A percentile compares a stretch with the other conserved stretches of the same genome.
Conservation (phyloP, 2,329 filamentous ascomycete species). For the Achaetomium macrosporum region DNA sequence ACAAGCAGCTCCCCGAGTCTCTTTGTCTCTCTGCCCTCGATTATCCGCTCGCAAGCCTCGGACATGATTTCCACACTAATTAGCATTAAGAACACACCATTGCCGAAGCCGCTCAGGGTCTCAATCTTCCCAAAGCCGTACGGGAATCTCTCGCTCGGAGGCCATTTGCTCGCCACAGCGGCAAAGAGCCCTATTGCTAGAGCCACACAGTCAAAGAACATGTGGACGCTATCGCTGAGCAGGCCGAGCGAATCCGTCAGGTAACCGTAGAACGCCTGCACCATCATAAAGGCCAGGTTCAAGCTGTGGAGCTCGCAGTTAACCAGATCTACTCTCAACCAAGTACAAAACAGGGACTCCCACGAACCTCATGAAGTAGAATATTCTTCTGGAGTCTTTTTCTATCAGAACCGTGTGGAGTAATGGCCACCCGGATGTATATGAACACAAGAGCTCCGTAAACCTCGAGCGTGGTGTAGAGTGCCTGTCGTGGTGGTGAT, state of each 20-base stretch:
- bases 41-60: constrained; percentile 82
- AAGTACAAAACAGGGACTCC: background rate
- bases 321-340: background rate
- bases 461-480: constrained; percentile 56
- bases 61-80: constrained; percentile 95
- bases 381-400: constrained; percentile 88
- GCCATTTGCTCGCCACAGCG: constrained; percentile 95
- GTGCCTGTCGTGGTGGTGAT: constrained; percentile 21
- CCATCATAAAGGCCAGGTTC: constrained; percentile 90
- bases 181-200: constrained; percentile 85
- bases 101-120: constrained; percentile 91
- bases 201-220: constrained; percentile 98
- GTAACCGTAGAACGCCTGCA: constrained; percentile 92
- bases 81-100: constrained; percentile 90
- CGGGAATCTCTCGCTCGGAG: constrained; percentile 78
- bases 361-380: constrained; percentile 88
- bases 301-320: constrained; percentile 50
- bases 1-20: constrained; percentile 80
- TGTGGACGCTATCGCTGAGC: constrained; percentile 97
- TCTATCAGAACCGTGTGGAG: constrained; percentile 82
- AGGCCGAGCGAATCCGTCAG: constrained; percentile 87
- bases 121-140: constrained; percentile 98
- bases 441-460: constrained; percentile 66
- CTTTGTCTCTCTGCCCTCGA: constrained; percentile 77
- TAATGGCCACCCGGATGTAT: constrained; percentile 66